Base-by-base conservation (phyloP, 2,329 filamentous ascomycete genomes). In the Cercospora sesami region DNA sequence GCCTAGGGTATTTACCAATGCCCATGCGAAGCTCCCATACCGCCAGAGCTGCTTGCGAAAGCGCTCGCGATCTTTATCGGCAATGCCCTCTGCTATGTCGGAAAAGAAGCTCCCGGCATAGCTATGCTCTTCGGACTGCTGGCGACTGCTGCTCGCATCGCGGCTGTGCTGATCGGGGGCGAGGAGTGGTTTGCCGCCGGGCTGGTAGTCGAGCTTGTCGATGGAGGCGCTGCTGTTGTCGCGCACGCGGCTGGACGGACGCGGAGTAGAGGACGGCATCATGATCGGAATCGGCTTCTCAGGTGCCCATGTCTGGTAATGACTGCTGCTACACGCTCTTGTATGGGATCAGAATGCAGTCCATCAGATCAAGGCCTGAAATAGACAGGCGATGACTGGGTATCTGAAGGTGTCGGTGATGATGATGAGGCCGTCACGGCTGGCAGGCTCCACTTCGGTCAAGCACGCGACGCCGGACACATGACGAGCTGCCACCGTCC, bases 1-100 rank as follows among this genome's bases (percentile, higher is more conserved):
- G 78, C 92, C 95, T 33, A 97, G 86, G 73, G 86, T 88, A 75
- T 83, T 87, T 68, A 89, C 77, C 64, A 89, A 81, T 39, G 86
- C 87, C 84, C 85, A 89, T 31, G 79, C 79, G 76, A 90, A 90
- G 77, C 85, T 86, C 67, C 83, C 74, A 70, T 86, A 84, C 64
- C 87, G 82, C 4, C 84, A 74, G 7, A 84, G 78, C 71, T 87
- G 81, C 71, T 80, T 83, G 69, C 83, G 83, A 80, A 89, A 82
- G 70, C 80, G 83, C 73, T 79, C 77, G 66, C 86, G 82, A 76
- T 89, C 87, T 67, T 85, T 83, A 71, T 86, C 83, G 64, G 86
- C 82, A 72, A 89, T 87, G 72, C 86, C 86, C 64, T 86, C 85
- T 31, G 87, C 86, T 10, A 89, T 86, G 73, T 89, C 83, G 66